Evolutionary conservation across 2,329 filamentous ascomycete species (phyloP).

Genomic region (Talaromyces sp.): DNA sequence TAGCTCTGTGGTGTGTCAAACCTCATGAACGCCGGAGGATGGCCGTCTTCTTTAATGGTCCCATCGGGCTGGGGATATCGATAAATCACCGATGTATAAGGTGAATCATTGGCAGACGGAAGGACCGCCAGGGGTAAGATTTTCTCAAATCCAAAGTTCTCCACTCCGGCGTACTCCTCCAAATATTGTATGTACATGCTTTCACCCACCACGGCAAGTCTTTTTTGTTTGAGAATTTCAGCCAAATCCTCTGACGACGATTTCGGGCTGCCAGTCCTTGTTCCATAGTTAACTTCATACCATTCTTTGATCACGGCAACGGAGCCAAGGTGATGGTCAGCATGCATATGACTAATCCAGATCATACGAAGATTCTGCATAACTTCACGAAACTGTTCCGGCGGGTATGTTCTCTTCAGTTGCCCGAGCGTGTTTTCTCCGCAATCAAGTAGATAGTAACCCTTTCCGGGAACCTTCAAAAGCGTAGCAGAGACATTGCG

Average conservation of each 20-base stretch:
- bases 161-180: conserved; percentile 70
- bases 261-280: conserved; percentile 33
- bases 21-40: conserved; percentile 20
- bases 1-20: conserved; percentile 26
- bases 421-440: conserved; percentile 92
- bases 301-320: conserved; percentile 77
- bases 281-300: conserved; percentile 55
- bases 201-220: conserved; percentile 65
- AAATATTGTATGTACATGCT: conserved; percentile 69
- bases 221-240: conserved; percentile 37
- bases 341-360: conserved; percentile 93
- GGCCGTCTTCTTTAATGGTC: conserved; percentile 20
- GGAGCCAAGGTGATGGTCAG: conserved; percentile 89
- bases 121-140: conserved; percentile 48
- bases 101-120: conserved; percentile 18
- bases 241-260: conserved; percentile 28
- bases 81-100: conserved; percentile 27
- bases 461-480: conserved; percentile 73
- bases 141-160: conserved; percentile 65
- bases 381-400: conserved; percentile 61
- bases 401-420: conserved; percentile 66
- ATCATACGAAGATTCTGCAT: conserved; percentile 74
- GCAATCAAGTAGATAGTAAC: conserved; percentile 86
- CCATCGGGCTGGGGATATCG: conserved; percentile 27
- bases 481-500: conserved; percentile 91